A percentile compares a stretch with the other conserved stretches of the same genome.
phyloP scores from a whole-genome alignment of 495 filamentous ascomycete genomes.

The Sabuloglossum arenarium region DNA sequence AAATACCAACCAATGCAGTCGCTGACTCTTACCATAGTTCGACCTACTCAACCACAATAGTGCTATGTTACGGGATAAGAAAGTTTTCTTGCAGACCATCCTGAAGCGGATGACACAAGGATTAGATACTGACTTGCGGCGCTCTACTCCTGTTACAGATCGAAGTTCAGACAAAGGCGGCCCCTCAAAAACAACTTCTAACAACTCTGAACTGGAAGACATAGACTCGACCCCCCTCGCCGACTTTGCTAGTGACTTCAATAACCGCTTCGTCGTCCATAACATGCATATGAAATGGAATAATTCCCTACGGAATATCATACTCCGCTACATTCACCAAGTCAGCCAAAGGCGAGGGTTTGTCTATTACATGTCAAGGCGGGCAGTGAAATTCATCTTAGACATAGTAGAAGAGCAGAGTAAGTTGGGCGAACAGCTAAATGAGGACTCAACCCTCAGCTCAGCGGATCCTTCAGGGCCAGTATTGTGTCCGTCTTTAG shows the following conservation, averaged over 20 bases:
- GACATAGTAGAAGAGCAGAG: conserved; percentile 92
- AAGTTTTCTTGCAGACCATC: conserved; percentile 55
- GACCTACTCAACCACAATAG: conserved; percentile 50
- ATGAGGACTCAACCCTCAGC: conserved; percentile 14
- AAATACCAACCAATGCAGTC: neutral
- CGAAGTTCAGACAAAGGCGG: neutral
- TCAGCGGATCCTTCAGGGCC: conserved; percentile 8
- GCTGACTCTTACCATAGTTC: conserved; percentile 26
- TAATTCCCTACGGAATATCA: conserved; percentile 85
- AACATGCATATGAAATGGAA: conserved; percentile 98
- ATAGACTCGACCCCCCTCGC: conserved; percentile 29
- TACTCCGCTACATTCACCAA: conserved; percentile 91
- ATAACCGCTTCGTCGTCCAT: conserved; percentile 94
- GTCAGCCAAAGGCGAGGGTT: conserved; percentile 91
- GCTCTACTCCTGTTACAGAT: neutral
- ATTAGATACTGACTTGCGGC: neutral
- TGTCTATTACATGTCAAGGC: conserved; percentile 89
- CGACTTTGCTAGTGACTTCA: conserved; percentile 78
- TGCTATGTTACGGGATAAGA: conserved; percentile 47
- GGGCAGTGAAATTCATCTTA: conserved; percentile 92
- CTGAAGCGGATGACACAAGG: conserved; percentile 19
- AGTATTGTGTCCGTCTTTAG: conserved; percentile 10
- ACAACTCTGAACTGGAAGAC: conserved; percentile 18
- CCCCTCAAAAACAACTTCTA: neutral
- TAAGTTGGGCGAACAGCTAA: conserved; percentile 32